Evolutionary conservation across 768 basidiomycete genomes (phyloP).

Genomic region (Melanogaster broomeanus): DNA sequence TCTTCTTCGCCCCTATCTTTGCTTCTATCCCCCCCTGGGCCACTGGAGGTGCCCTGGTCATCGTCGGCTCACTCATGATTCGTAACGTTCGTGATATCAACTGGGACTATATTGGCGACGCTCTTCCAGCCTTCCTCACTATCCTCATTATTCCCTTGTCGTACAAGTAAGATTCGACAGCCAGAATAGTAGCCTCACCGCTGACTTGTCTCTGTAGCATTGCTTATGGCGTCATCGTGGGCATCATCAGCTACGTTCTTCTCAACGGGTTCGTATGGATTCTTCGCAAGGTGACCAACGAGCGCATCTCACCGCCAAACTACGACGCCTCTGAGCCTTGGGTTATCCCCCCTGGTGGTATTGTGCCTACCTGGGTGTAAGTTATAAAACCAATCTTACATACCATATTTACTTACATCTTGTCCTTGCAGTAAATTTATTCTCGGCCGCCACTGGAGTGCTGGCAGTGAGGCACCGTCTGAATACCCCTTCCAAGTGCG

Average conservation of each 20-base stretch:
- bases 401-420: background rate
- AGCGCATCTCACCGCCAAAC: conserved; percentile 63
- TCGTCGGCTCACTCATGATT: conserved; percentile 90
- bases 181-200: background rate
- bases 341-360: conserved; percentile 69
- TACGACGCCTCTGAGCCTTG: conserved; percentile 68
- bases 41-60: conserved; percentile 81
- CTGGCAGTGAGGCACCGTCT: background rate
- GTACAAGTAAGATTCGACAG: conserved; percentile 57
- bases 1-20: conserved; percentile 90
- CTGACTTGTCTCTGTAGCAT: conserved; percentile 51
- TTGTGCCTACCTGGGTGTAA: conserved; percentile 71
- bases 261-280: conserved; percentile 70
- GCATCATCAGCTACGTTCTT: conserved; percentile 67
- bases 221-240: conserved; percentile 87
- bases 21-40: conserved; percentile 88
- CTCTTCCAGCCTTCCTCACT: conserved; percentile 85
- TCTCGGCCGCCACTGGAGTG: conserved; percentile 10
- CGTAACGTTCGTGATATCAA: conserved; percentile 85
- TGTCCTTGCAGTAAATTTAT: conserved; percentile 26
- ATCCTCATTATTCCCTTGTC: conserved; percentile 77
- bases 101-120: conserved; percentile 86
- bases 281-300: conserved; percentile 55
- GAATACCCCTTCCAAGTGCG: conserved; percentile 35
- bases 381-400: conserved; percentile 19